A percentile compares a stretch with the other conserved stretches of the same genome.
phyloP scores from a whole-genome alignment of 139 green algal species.

The Marvania coccoides region DNA sequence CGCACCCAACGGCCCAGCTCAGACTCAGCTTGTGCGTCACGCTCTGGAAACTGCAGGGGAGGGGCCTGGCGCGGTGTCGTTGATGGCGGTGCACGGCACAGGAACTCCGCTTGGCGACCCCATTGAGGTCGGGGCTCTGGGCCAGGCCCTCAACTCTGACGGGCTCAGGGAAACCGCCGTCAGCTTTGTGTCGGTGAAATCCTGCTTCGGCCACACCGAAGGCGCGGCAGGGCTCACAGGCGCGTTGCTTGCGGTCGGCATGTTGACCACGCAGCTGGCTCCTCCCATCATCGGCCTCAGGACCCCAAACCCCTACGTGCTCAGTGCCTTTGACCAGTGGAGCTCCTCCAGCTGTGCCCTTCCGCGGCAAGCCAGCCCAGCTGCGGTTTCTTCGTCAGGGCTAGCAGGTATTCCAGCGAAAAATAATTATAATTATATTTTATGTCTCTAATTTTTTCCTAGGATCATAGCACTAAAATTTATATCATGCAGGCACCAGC shows the following conservation, averaged over 20 bases:
- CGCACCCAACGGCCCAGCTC: conserved; percentile 66
- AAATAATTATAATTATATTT: no score
- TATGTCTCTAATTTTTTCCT: no score
- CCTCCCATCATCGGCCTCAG: conserved; percentile 45
- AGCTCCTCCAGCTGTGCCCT: background rate
- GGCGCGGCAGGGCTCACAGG: conserved; percentile 44
- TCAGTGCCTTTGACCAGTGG: conserved; percentile 4
- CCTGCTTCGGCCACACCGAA: conserved; percentile 38
- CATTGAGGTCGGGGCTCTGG: conserved; percentile 12
- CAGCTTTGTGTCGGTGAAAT: conserved; percentile 26
- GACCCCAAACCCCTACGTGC: conserved; percentile 45
- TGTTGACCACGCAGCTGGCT: background rate
- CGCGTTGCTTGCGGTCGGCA: conserved; percentile 34
- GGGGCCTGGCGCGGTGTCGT: background rate
- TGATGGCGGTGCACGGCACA: conserved; percentile 42
- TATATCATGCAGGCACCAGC: conserved; percentile 18
- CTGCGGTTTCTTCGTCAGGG: background rate
- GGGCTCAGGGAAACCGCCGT: background rate
- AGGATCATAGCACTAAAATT: no score
- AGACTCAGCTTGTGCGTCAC: conserved; percentile 44
- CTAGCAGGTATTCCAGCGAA: background rate
- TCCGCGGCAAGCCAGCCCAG: background rate
- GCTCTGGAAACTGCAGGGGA: conserved; percentile 24
- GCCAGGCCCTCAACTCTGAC: background rate
- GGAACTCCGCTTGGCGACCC: conserved; percentile 40